phyloP scores from a whole-genome alignment of 768 basidiomycete species.

The Trametes villosa region DNA sequence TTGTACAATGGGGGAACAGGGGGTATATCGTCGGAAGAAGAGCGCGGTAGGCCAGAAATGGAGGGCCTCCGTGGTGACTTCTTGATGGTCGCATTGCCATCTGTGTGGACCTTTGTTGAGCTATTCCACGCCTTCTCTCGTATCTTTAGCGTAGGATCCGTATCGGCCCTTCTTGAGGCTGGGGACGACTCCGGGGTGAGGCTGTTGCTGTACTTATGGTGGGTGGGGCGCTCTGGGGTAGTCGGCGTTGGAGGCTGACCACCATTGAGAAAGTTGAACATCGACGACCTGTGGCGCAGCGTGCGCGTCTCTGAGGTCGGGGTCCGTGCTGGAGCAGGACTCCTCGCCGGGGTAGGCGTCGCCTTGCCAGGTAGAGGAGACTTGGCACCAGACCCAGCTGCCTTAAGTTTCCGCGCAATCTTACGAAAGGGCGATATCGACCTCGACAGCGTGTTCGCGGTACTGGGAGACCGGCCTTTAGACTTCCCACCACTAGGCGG shows the following conservation, averaged over 20 bases:
- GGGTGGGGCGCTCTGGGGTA: constrained; percentile 61
- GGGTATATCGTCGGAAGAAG: constrained; percentile 35
- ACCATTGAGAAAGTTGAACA: constrained; percentile 55
- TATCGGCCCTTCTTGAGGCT: constrained; percentile 40
- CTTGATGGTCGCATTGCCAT: constrained; percentile 52
- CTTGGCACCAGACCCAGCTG: constrained; percentile 38
- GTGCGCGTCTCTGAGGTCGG: constrained; percentile 61
- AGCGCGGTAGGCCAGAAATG: constrained; percentile 23
- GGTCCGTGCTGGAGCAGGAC: constrained; percentile 36
- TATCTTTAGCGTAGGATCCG: constrained; percentile 46
- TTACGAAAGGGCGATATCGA: constrained; percentile 84
- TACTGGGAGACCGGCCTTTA: constrained; percentile 44
- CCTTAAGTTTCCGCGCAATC: constrained; percentile 72
- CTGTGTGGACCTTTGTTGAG: constrained; percentile 73
- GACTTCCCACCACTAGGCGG: constrained; percentile 55
- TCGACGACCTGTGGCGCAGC: constrained; percentile 65
- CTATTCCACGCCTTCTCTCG: constrained; percentile 74
- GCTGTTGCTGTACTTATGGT: constrained; percentile 74
- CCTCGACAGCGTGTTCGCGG: constrained; percentile 62
- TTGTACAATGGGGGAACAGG: constrained; percentile 47
- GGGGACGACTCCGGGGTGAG: constrained; percentile 74
- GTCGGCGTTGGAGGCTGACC: constrained; percentile 47
- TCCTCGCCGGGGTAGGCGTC: constrained; percentile 51
- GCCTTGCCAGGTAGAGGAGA: constrained; percentile 34
- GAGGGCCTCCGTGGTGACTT: constrained; percentile 53